Evolutionary conservation across 1,284 basidiomycete species (phyloP), one percentile per base, ranked within the genome.

Genomic region (Amylostereum areolatum): DNA sequence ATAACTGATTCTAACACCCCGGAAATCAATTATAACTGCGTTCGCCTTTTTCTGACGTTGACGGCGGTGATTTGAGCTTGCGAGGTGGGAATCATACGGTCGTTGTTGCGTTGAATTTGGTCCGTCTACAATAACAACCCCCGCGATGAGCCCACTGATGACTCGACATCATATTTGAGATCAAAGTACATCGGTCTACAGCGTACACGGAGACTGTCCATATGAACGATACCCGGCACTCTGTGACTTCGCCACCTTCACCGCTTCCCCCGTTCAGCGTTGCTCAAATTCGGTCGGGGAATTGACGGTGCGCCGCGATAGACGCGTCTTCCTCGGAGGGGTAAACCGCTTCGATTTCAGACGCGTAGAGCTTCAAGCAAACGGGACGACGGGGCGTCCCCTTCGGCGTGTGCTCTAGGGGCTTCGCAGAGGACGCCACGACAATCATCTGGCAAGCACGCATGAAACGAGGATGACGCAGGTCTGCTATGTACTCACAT

Each of bases 361-460:
- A 7, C 37, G 37, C 37, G 37, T 39, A 39, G 5, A 39, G 37
- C 37, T 39, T 25, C 6, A 39, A 25, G 37, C 37, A 39, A 7
- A 25, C 37, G 12, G 37, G 37, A n/a, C 5, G 37, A 39, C 12
- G 37, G n/a, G 37, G 7, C 27, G 12, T n/a, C 27, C 5, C 6
- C 37, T 35, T 35, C 34, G 34, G 34, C 9, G 34, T 35, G 34
- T n/a, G 34, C 34, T 9, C 34, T 9, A 35, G 34, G 9, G 34
- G 34, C 44, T 63, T 66, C 10, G 42, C 41, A 5, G 62, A 61
- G 6, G 56, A 52, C 0, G 62, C 44, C 7, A 67, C 59, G 2
- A 67, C 42, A 37, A 68, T 61, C 62, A 66, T 63, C 66, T 68
- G 5, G 11, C 6, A 29, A 36, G 32, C 39, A 18, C 25, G 45